phyloP scores from a whole-genome alignment of 352 stramenopile species.

The Phytopythium sindhum region DNA sequence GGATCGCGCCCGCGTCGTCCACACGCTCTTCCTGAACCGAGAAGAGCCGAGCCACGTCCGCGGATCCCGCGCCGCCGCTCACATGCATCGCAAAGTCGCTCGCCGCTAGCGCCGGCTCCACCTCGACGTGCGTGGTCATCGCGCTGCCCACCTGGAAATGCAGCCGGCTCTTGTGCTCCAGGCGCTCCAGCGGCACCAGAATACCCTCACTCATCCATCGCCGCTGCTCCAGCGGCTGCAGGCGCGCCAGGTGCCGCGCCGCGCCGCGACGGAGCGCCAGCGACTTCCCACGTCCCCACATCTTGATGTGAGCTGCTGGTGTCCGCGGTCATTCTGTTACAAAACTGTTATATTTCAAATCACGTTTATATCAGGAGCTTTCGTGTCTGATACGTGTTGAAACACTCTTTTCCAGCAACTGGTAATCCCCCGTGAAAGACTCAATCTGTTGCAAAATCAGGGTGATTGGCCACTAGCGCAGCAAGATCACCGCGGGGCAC shows the following conservation, averaged over 20 bases:
- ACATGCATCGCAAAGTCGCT: constrained; percentile 47
- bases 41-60: constrained; percentile 15
- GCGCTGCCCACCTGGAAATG: constrained; percentile 39
- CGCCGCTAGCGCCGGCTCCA: constrained; percentile 46
- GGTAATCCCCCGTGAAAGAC: background rate
- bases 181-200: constrained; percentile 25
- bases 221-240: background rate
- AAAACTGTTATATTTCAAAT: background rate
- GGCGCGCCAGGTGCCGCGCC: background rate
- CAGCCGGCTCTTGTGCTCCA: constrained; percentile 40
- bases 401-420: background rate
- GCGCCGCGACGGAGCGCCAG: background rate
- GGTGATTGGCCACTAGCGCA: constrained; percentile 15
- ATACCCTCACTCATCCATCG: background rate
- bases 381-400: background rate
- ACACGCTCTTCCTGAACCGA: constrained; percentile 20
- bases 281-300: background rate
- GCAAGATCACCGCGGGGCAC: background rate
- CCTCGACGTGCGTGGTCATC: constrained; percentile 26
- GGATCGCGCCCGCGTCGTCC: background rate
- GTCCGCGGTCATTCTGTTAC: background rate
- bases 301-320: constrained; percentile 1
- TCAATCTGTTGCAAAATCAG: constrained; percentile 7
- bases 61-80: constrained; percentile 1
- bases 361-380: background rate